These are phyloP conservation scores for Anthracocystis walkeri DNA, from an alignment of 1,284 basidiomycete genomes.

Conservation along the genomic window DNA sequence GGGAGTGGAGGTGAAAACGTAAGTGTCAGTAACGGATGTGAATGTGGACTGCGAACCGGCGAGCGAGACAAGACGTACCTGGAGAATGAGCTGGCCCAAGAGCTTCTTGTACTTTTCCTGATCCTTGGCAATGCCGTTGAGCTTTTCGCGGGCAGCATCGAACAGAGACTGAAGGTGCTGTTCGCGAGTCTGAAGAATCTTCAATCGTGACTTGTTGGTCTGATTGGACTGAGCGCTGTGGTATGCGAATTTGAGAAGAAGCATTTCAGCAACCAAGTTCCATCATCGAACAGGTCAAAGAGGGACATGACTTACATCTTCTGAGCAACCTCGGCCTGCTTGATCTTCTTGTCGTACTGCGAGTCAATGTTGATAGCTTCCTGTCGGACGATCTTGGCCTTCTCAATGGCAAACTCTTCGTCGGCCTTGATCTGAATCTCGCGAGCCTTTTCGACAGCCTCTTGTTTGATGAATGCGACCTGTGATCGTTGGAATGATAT, in stretches of 20 bases:
- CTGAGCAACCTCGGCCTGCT: constrained; percentile 65
- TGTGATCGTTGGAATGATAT: constrained; percentile 4
- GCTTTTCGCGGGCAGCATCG: constrained; percentile 77
- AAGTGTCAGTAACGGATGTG: not conserved
- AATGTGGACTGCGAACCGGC: not conserved
- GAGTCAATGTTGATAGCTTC: constrained; percentile 66
- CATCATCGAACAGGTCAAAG: not conserved
- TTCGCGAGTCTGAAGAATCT: constrained; percentile 89
- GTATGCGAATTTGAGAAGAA: not conserved
- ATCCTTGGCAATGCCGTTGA: constrained; percentile 78
- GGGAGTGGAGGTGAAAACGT: no score
- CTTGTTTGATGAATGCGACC: constrained; percentile 69
- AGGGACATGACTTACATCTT: constrained; percentile 62
- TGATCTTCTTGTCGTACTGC: constrained; percentile 67
- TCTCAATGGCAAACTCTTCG: constrained; percentile 69
- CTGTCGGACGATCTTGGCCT: constrained; percentile 68
- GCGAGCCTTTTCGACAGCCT: constrained; percentile 68
- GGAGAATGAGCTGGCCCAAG: constrained; percentile 75
- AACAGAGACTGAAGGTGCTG: constrained; percentile 93
- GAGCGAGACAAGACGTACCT: constrained; percentile 72
- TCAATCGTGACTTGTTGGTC: constrained; percentile 92
- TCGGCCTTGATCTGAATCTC: constrained; percentile 70
- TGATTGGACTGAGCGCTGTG: constrained; percentile 90
- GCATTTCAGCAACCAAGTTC: not conserved
- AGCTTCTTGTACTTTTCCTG: constrained; percentile 73